These are phyloP conservation scores for Teunomyces stri DNA, from an alignment of 805 yeast genomes.

Conservation along the genomic window DNA sequence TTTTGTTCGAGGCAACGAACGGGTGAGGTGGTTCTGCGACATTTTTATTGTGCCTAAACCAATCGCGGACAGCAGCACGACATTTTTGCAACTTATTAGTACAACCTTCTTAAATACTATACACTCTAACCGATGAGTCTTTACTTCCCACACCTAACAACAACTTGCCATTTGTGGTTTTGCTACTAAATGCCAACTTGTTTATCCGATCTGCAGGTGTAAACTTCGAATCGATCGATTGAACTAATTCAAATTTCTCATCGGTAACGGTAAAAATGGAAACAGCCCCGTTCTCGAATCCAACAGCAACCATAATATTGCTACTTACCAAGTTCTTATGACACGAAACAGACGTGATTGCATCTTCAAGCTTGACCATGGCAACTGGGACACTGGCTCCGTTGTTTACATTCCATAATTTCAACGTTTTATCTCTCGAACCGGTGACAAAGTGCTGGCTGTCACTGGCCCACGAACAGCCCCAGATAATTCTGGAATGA, in stretches of 20 bases:
- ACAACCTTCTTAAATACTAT: constrained; percentile 14
- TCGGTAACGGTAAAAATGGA: constrained; percentile 38
- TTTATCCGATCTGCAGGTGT: constrained; percentile 64
- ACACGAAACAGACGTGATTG: constrained; percentile 70
- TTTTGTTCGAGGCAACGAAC: neutral
- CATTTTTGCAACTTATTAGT: constrained; percentile 2
- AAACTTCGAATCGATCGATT: constrained; percentile 32
- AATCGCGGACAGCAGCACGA: neutral
- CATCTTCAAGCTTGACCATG: constrained; percentile 45
- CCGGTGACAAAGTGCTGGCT: constrained; percentile 68
- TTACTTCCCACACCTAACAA: constrained; percentile 60
- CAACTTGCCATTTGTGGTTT: constrained; percentile 19
- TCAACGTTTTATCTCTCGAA: constrained; percentile 79
- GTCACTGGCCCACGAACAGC: constrained; percentile 77
- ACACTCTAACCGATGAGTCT: constrained; percentile 60
- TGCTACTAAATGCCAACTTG: constrained; percentile 56
- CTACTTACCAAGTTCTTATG: constrained; percentile 26
- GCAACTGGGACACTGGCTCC: constrained; percentile 31
- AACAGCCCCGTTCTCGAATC: constrained; percentile 68
- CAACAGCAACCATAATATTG: constrained; percentile 52
- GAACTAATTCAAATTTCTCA: constrained; percentile 20
- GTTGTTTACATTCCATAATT: constrained; percentile 58
- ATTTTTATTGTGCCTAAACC: neutral
- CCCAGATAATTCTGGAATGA: constrained; percentile 93
- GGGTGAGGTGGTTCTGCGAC: constrained; percentile 2